phyloP scores from a whole-genome alignment of 2,329 filamentous ascomycete genomes.

The Phialemonium atrogriseum region DNA sequence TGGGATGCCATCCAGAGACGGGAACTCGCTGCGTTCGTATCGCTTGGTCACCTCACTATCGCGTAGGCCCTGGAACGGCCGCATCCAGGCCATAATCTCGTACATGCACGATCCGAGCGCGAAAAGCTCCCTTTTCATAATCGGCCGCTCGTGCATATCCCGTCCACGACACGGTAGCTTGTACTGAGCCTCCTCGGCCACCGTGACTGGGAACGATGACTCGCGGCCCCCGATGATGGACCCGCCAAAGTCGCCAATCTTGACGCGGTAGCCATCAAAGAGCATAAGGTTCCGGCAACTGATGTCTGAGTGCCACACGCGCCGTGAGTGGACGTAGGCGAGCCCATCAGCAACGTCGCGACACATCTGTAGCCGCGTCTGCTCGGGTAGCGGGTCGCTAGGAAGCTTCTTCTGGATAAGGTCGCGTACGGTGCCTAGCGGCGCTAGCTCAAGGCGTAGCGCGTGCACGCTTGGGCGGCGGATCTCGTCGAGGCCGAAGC shows the following conservation, averaged over 20 bases:
- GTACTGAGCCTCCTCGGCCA: not conserved
- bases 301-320: constrained; percentile 3
- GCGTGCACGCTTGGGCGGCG: constrained; percentile 2
- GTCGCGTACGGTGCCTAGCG: constrained; percentile 1
- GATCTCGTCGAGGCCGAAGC: constrained; percentile 5
- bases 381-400: not conserved
- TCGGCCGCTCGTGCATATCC: not conserved
- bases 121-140: constrained; percentile 4
- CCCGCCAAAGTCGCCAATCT: constrained; percentile 6
- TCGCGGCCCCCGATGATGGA: not conserved
- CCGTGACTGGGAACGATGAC: not conserved
- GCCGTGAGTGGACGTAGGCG: not conserved
- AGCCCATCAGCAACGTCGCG: not conserved
- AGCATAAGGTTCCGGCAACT: constrained; percentile 4
- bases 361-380: constrained; percentile 2
- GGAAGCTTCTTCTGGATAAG: not conserved
- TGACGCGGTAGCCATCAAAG: constrained; percentile 4
- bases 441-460: constrained; percentile 5
- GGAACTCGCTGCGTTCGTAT: not conserved
- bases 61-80: not conserved
- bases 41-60: not conserved
- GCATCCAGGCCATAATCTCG: constrained; percentile 5
- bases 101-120: constrained; percentile 3
- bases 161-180: constrained; percentile 1
- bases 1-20: not conserved